Evolutionary conservation across 768 basidiomycete species (phyloP).

Genomic region (Podaxis carcinomalis): DNA sequence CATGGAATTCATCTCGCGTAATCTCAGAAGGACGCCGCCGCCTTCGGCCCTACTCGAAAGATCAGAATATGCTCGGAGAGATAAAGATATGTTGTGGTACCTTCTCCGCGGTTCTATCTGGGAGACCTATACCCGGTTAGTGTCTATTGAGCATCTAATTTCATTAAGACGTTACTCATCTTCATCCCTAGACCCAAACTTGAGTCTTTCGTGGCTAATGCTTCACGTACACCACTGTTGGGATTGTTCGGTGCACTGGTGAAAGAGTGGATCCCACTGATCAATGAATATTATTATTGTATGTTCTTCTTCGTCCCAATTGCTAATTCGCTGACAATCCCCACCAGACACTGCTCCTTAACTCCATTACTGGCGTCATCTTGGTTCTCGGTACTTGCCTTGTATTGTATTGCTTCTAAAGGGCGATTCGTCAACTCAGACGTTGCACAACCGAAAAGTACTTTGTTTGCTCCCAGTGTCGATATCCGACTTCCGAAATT

Average conservation of each 20-base stretch:
- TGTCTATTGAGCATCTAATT: slow-evolving; percentile 8
- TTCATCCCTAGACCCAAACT: slow-evolving; percentile 63
- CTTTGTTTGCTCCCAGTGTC: slow-evolving; percentile 1
- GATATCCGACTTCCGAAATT: background rate
- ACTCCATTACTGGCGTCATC: slow-evolving; percentile 4
- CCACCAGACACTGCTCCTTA: slow-evolving; percentile 39
- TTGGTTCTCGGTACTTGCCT: slow-evolving; percentile 3
- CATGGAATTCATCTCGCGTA: slow-evolving; percentile 72
- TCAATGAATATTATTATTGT: slow-evolving; percentile 93
- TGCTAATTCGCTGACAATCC: background rate
- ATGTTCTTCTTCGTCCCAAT: slow-evolving; percentile 25
- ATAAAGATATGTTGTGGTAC: slow-evolving; percentile 81
- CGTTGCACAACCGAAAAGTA: slow-evolving; percentile 2
- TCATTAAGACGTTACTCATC: slow-evolving; percentile 7
- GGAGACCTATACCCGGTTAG: slow-evolving; percentile 71
- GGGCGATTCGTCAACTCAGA: slow-evolving; percentile 1
- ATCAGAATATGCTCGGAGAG: slow-evolving; percentile 76
- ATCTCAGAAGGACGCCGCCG: slow-evolving; percentile 63
- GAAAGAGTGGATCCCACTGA: slow-evolving; percentile 84
- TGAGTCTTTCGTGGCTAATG: slow-evolving; percentile 53
- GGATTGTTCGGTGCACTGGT: slow-evolving; percentile 67
- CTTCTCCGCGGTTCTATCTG: slow-evolving; percentile 84
- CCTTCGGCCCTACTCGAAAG: slow-evolving; percentile 63
- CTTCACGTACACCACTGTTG: slow-evolving; percentile 56
- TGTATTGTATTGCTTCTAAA: slow-evolving; percentile 7